phyloP scores from a whole-genome alignment of 345 rosid species.

The Heritiera littoralis region DNA sequence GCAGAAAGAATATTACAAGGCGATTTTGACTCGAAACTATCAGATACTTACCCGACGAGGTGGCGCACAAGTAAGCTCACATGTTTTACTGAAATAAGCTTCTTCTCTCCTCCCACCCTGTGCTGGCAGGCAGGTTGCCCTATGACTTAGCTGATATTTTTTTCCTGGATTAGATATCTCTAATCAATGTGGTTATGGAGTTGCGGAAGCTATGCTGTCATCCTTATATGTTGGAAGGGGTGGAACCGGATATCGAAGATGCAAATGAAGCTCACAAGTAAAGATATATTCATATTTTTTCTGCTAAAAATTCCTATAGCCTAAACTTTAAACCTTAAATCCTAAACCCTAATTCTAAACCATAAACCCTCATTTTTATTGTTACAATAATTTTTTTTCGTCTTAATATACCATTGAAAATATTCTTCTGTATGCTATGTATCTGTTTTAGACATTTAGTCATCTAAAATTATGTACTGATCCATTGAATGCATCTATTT shows the following conservation, averaged over 20 bases:
- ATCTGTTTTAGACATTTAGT: not conserved
- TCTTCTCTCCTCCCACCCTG: not conserved
- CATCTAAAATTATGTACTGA: not conserved
- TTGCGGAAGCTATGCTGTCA: constrained; percentile 99
- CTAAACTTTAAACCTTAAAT: too few species aligned
- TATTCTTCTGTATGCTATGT: constrained; percentile 9
- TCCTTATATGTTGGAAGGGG: constrained; percentile 95
- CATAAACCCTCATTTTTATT: not conserved
- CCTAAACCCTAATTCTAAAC: too few species aligned
- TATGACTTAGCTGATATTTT: constrained; percentile 25
- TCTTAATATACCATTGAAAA: not conserved
- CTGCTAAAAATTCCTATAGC: not conserved
- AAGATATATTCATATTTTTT: constrained; percentile 2
- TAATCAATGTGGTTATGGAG: constrained; percentile 98
- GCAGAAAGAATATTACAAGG: constrained; percentile 98
- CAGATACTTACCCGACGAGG: constrained; percentile 88
- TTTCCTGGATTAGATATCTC: constrained; percentile 69
- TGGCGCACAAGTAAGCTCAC: constrained; percentile 76
- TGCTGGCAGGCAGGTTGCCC: not conserved
- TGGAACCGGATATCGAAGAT: constrained; percentile 77
- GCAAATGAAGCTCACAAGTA: constrained; percentile 77
- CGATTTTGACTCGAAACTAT: constrained; percentile 93
- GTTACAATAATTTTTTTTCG: not conserved
- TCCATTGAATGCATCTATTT: too few species aligned
- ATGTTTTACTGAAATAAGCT: constrained; percentile 1